Base-by-base conservation (phyloP, 495 filamentous ascomycete genomes). In the Aspergillus bridgeri region DNA sequence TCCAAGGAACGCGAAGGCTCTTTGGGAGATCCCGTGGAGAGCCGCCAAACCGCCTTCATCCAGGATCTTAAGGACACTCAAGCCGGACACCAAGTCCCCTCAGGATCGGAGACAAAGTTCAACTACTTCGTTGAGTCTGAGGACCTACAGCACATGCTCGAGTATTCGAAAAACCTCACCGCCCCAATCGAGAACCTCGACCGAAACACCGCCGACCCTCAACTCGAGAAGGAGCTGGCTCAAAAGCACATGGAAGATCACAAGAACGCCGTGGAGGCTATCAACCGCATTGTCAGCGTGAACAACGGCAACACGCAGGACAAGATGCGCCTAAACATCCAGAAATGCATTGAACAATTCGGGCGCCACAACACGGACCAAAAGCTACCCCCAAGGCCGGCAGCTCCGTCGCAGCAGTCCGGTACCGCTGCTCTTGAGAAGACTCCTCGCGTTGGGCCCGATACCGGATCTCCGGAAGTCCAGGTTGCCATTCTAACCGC, bases 401-500 rank as follows among this genome's bases (percentile, higher is more conserved):
- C 75, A 4, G 62, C 67, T 45, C 54, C 69, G 29, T 45, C 62
- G 49, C 56, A 70, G 51, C 60, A 66, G 25, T 64, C 59, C 42
- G 65, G 61, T 15, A 59, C 69, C 6, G 59, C 56, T 17, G 68
- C 69, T 42, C 65, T 60, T 4, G 66, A 77, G 47, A 81, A 82
- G 67, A 87, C 83, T 0, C 83, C 85, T 18, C 86, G 94, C 6
- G 86, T 87, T 13, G 94, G 94, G 0, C 88, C 85, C 0, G 94
- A 99, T 70, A 97, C 92, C 9, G 94, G 94, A 3, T 93, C 88
- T 54, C 87, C 88, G 19, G 94, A 99, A 73, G 94, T 99, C 47
- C 94, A 99, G 78, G 91, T 92, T 60, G 92, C 91, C n/a, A 94
- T 99, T 61, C 73, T 99, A 69, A 99, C 94, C 8, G 82, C 90